Base-by-base conservation (phyloP, 2,329 filamentous ascomycete genomes). In the Nemania sp. region DNA sequence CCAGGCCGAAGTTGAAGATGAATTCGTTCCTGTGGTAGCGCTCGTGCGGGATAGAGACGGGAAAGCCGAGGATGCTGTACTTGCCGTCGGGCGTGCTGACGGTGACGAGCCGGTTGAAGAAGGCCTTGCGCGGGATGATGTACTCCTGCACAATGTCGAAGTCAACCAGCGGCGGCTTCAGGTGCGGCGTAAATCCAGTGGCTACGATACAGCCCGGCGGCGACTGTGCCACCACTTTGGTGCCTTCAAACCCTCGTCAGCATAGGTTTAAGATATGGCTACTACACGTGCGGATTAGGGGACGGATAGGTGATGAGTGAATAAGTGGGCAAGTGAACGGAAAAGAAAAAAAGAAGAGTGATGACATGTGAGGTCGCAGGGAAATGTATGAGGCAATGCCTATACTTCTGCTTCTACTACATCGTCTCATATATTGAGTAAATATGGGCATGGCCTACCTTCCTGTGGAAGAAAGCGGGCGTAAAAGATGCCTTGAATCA, bases 1-100 rank as follows among this genome's bases (percentile, higher is more conserved):
- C 88, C 39, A 97, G 78, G 54, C 91, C 91, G 68, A 97, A 96
- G 72, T 97, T 97, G 82, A 97, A 99, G 68, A 97, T 96, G 77
- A 97, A 97, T 72, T 96, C 90, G 73, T 96, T 96, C 54, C 94
- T 87, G 67, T 88, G 84, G 68, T 97, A 96, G 63, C 88, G 87
- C 50, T 86, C 81, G 60, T 91, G 83, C 46, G 88, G 84, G 68
- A 97, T 90, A 68, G 91, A 93, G 48, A 97, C 88, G 0, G 94
- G 94, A 65, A 91, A 91, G 14, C 92, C 91, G 28, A 99, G 80
- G 50, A 99, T 84, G 53, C 86, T 85, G 72, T 92, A 88, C 61
- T 83, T 83, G 62, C 79, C 78, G 50, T 84, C 81, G 0, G 84
- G 82, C 40, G 90, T 88, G 70, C 87, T 87, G 51, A 95, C 86